Evolutionary conservation across 495 filamentous ascomycete species (phyloP).

Genomic region (Aspergillus bridgeri): DNA sequence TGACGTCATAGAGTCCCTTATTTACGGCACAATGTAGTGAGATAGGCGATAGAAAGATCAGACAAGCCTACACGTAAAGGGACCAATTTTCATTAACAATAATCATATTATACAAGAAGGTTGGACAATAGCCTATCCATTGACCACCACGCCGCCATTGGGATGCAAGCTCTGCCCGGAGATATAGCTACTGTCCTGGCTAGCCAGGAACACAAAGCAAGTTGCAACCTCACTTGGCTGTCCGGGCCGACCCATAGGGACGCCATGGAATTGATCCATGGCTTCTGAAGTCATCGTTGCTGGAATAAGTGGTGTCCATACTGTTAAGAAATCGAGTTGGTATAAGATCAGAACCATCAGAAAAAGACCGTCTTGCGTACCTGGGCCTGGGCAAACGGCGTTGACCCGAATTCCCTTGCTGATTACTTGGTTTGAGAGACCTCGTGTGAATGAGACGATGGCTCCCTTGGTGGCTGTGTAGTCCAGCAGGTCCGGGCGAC

Average conservation of each 20-base stretch:
- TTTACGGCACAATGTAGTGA: too few relatives aligned
- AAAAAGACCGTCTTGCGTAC: conserved; percentile 24
- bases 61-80: too few relatives aligned
- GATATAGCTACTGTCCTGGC: conserved; percentile 69
- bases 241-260: conserved; percentile 74
- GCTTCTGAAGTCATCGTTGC: conserved; percentile 70
- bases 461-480: conserved; percentile 84
- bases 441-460: conserved; percentile 77
- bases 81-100: too few relatives aligned
- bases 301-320: conserved; percentile 84
- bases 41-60: too few relatives aligned
- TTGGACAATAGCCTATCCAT: conserved; percentile 52
- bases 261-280: conserved; percentile 64
- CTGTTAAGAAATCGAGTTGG: conserved; percentile 20
- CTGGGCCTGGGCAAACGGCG: conserved; percentile 71
- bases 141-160: conserved; percentile 63
- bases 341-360: background rate
- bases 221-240: conserved; percentile 79
- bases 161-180: conserved; percentile 60
- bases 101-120: background rate
- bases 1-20: too few relatives aligned
- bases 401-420: conserved; percentile 77
- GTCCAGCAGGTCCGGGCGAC: conserved; percentile 77
- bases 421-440: conserved; percentile 71
- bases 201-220: conserved; percentile 82